Conservation (phyloP, 2,329 filamentous ascomycete genomes). For the Arthrinium phaeospermum region DNA sequence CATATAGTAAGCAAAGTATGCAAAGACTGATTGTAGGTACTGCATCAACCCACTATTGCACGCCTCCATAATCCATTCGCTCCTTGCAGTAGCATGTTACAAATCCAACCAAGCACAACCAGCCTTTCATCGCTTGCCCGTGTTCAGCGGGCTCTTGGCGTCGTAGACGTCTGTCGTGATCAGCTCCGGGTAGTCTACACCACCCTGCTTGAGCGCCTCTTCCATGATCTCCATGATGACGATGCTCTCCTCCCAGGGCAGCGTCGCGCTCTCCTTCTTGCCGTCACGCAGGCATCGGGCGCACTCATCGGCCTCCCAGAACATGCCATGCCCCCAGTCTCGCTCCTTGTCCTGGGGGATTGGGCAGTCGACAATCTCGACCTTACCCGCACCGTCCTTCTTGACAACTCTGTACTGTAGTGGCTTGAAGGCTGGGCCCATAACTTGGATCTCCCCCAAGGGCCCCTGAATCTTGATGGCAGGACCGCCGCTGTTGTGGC, state of each 20-base stretch:
- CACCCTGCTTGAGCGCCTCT: constrained; percentile 58
- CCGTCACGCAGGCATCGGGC: constrained; percentile 78
- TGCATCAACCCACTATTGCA: background rate
- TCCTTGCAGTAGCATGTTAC: constrained; percentile 9
- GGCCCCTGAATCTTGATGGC: constrained; percentile 81
- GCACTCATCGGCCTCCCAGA: constrained; percentile 84
- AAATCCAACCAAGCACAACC: too few relatives aligned
- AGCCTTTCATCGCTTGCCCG: constrained; percentile 41
- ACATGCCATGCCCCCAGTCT: constrained; percentile 79
- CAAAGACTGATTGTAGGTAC: background rate
- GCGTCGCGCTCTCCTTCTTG: constrained; percentile 72
- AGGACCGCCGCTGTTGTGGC: constrained; percentile 63
- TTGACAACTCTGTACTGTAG: constrained; percentile 68
- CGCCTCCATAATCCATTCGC: background rate
- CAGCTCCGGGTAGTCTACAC: constrained; percentile 58
- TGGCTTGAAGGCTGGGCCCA: constrained; percentile 73
- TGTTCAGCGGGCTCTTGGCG: constrained; percentile 65
- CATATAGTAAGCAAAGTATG: background rate
- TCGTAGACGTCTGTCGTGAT: constrained; percentile 65
- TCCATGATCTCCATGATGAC: constrained; percentile 81
- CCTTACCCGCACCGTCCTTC: constrained; percentile 51
- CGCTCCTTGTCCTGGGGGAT: constrained; percentile 57
- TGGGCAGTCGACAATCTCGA: constrained; percentile 59
- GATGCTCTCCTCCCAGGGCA: constrained; percentile 79
- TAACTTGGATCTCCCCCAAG: constrained; percentile 82